Evolutionary conservation across 768 basidiomycete species (phyloP), one percentile per base, ranked within the genome.

Genomic region (Termitomyces sp.): DNA sequence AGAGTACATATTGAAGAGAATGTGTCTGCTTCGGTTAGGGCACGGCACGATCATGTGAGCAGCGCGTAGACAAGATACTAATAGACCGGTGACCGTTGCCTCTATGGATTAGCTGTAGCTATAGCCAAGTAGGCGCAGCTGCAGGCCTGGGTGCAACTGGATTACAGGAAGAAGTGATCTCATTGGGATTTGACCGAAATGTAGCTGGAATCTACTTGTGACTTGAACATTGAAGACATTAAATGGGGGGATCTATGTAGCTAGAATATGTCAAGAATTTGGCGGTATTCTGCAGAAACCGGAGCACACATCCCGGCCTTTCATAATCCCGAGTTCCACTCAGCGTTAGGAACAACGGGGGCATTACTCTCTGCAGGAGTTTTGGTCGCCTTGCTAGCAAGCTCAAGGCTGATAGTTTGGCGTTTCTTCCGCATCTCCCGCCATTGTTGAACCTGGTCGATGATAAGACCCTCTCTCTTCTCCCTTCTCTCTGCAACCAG

Each of bases 401-500:
- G 16, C 22, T 59, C 57, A 15, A 72, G 58, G 18, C 60, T 64
- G 35, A 74, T 71, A 16, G 32, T 54, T 60, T 75, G 71, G 40
- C 73, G 75, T 44, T 67, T 68, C 58, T 68, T 63, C 51, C 79
- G 71, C 70, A 76, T 69, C 55, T 73, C 67, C 66, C 70, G 68
- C 67, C 78, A 78, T 36, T 73, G 71, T 12, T 67, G 59, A 36
- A 72, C 76, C 65, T 76, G 74, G 28, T 68, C 68, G 8, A 72
- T 57, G 24, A 83, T 72, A 40, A 79, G 67, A 13, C 63, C 65
- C 65, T 83, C 81, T 61, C 79, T 72, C 69, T 73, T 70, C 57
- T 70, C 72, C 61, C 78, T 71, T 52, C 78, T 74, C 62, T 80
- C 78, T 20, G 77, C 75, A 58, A 83, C 74, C 13, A 79, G 62